Evolutionary conservation across 306 rosid genomes (phyloP).

Genomic region (Pachyrhizus erosus): DNA sequence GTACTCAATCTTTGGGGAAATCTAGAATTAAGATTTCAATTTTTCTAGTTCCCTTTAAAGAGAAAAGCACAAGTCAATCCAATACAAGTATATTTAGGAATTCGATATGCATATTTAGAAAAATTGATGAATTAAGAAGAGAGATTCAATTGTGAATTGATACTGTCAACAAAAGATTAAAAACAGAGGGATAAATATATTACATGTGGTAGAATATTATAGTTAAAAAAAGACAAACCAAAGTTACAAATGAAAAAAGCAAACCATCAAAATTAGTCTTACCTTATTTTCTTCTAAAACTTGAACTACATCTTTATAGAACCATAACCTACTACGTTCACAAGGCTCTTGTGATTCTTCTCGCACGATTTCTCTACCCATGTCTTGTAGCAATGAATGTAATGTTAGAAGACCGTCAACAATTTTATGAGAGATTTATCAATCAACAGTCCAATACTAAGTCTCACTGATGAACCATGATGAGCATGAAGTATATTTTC

Average conservation of each 20-base stretch:
- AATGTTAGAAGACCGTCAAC: not conserved
- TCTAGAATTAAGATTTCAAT: conserved; percentile 20
- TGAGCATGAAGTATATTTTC: conserved; percentile 21
- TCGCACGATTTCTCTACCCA: too few species aligned
- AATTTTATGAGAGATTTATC: conserved; percentile 37
- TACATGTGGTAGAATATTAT: not conserved
- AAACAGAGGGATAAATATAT: not conserved
- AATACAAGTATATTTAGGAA: not conserved
- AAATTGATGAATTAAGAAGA: not conserved
- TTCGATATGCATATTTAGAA: not conserved
- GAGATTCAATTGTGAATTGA: not conserved
- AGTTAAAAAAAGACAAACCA: not conserved
- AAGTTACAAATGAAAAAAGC: not conserved
- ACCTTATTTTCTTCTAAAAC: conserved; percentile 8
- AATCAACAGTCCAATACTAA: not conserved
- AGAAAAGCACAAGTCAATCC: not conserved
- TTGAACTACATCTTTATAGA: not conserved
- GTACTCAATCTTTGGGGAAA: not conserved
- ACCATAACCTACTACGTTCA: conserved; percentile 11
- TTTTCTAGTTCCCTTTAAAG: conserved; percentile 23
- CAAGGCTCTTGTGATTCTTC: too few species aligned
- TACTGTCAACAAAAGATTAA: not conserved
- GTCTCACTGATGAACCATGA: not conserved
- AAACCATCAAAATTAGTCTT: not conserved
- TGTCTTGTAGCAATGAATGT: not conserved